These are phyloP conservation scores for Cystobasidium pallidum DNA, from an alignment of 1,284 basidiomycete species.

Conservation along the genomic window DNA sequence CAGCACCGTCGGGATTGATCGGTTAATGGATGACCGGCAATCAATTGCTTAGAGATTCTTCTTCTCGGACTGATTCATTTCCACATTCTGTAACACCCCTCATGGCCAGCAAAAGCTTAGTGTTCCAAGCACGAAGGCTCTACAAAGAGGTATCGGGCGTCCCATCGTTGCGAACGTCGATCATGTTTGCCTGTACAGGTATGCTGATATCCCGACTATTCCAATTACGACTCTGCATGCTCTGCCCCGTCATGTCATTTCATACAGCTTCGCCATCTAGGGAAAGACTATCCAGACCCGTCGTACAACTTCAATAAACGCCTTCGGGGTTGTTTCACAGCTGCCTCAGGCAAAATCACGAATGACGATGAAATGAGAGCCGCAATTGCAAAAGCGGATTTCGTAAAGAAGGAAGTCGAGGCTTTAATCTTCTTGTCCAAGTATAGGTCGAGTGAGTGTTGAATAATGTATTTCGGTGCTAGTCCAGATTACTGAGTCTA, in stretches of 20 bases:
- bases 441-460: slow-evolving; percentile 29
- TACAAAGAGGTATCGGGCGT: slow-evolving; percentile 42
- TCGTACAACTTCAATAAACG: slow-evolving; percentile 35
- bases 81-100: not conserved
- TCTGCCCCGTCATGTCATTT: not conserved
- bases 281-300: slow-evolving; percentile 42
- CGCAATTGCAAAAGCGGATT: slow-evolving; percentile 40
- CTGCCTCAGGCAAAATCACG: slow-evolving; percentile 10
- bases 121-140: slow-evolving; percentile 25
- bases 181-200: not conserved
- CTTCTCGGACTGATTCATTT: too few species aligned
- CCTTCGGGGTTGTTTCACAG: slow-evolving; percentile 33
- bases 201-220: not conserved
- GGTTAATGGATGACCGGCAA: too few species aligned
- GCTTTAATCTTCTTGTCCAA: slow-evolving; percentile 41
- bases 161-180: not conserved
- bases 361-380: slow-evolving; percentile 29
- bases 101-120: slow-evolving; percentile 13
- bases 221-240: not conserved
- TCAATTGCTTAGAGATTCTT: too few species aligned
- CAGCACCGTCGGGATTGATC: too few species aligned
- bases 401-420: slow-evolving; percentile 42
- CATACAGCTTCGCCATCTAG: slow-evolving; percentile 36
- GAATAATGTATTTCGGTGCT: too few species aligned
- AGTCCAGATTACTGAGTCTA: too few species aligned